Percentiles rank a stretch among this genome's conserved stretches.
Evolutionary conservation across 331 rosid genomes (phyloP).

Genomic region (Pyrus hybrid): DNA sequence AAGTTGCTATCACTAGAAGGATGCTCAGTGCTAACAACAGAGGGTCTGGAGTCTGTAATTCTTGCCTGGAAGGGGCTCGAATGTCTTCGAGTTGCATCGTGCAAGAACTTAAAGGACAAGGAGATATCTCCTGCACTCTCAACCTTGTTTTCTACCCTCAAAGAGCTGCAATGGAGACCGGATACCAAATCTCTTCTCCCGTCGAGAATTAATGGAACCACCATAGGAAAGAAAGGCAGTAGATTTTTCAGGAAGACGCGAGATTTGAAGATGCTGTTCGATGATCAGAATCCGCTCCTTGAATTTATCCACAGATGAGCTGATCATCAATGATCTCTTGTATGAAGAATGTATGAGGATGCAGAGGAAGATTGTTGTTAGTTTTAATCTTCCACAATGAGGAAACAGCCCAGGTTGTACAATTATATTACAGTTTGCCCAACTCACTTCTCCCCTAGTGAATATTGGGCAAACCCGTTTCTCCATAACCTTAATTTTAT

Average conservation of each 20-base stretch:
- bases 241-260: conserved; percentile 70
- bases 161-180: conserved; percentile 86
- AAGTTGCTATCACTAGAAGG: conserved; percentile 64
- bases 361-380: conserved; percentile 15
- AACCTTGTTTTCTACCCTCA: conserved; percentile 51
- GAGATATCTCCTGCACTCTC: conserved; percentile 68
- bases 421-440: conserved; percentile 19
- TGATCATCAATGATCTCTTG: background rate
- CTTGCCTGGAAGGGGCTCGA: conserved; percentile 70
- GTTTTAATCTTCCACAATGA: conserved; percentile 14
- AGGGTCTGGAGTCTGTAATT: conserved; percentile 69
- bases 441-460: conserved; percentile 1
- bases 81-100: conserved; percentile 69
- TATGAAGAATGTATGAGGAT: conserved; percentile 22
- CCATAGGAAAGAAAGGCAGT: conserved; percentile 80
- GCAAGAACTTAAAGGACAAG: conserved; percentile 69
- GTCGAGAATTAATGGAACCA: conserved; percentile 45
- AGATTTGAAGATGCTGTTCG: conserved; percentile 25
- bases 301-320: conserved; percentile 15
- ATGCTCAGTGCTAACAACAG: conserved; percentile 75
- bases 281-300: conserved; percentile 17
- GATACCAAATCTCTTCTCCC: conserved; percentile 68
- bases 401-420: conserved; percentile 22
- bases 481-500: background rate
- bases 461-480: background rate